phyloP scores from a whole-genome alignment of 2,329 filamentous ascomycete species.

The Annulohypoxylon truncatum region DNA sequence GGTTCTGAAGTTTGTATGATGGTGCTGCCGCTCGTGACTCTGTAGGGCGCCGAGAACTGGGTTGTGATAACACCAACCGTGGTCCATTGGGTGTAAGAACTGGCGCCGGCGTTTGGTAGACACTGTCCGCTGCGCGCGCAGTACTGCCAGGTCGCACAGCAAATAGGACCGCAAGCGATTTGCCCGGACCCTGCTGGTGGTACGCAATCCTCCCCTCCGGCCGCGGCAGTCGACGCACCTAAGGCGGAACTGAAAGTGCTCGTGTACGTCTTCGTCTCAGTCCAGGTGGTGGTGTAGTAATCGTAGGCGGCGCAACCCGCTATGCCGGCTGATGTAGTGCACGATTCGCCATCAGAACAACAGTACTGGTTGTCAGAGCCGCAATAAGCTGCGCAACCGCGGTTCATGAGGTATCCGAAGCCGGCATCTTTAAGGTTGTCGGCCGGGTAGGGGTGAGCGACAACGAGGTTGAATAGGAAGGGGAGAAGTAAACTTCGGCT shows the following conservation, averaged over 20 bases:
- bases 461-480: conserved; percentile 54
- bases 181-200: conserved; percentile 63
- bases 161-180: conserved; percentile 74
- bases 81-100: conserved; percentile 56
- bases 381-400: conserved; percentile 65
- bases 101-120: conserved; percentile 58
- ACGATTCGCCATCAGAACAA: conserved; percentile 61
- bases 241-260: conserved; percentile 66
- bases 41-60: conserved; percentile 62
- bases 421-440: conserved; percentile 62
- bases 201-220: conserved; percentile 57
- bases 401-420: conserved; percentile 62
- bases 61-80: conserved; percentile 64
- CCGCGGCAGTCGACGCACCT: conserved; percentile 57
- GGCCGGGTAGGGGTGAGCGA: conserved; percentile 63
- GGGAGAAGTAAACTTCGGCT: conserved; percentile 50
- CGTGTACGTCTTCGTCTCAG: conserved; percentile 69
- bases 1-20: conserved; percentile 55
- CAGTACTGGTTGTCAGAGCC: conserved; percentile 67
- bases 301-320: conserved; percentile 60
- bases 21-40: conserved; percentile 65
- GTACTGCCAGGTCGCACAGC: conserved; percentile 77
- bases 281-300: conserved; percentile 69
- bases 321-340: conserved; percentile 63
- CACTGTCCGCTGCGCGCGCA: conserved; percentile 72